These are phyloP conservation scores for Handroanthus guayacan DNA, from an alignment of 257 asterid species.

Conservation along the genomic window DNA sequence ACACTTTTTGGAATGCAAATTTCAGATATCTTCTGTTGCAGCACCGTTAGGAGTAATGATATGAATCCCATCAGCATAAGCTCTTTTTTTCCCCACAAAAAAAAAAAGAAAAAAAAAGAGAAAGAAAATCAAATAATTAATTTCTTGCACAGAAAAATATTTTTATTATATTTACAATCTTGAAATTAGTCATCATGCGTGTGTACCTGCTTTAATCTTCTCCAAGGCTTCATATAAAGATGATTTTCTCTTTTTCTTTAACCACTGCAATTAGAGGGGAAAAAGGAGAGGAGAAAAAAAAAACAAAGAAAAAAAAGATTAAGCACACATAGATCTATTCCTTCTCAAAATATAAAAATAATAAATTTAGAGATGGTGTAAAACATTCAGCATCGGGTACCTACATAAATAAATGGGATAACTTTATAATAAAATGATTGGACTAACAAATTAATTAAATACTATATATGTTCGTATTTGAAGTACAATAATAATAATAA, in stretches of 20 bases:
- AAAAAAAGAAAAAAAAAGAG: constrained; percentile 9
- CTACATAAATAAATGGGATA: too few species aligned
- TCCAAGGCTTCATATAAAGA: constrained; percentile 69
- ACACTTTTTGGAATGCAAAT: constrained; percentile 63
- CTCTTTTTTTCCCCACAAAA: constrained; percentile 45
- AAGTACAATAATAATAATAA: too few species aligned
- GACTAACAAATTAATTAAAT: background rate
- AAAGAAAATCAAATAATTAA: background rate
- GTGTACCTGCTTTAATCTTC: constrained; percentile 73
- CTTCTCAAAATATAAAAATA: too few species aligned
- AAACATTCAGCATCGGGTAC: too few species aligned
- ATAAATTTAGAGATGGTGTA: too few species aligned
- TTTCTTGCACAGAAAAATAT: background rate
- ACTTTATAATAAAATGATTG: too few species aligned
- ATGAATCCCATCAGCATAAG: constrained; percentile 86
- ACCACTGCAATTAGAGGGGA: constrained; percentile 53
- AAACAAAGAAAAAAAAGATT: background rate
- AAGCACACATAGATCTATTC: background rate
- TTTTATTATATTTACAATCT: background rate
- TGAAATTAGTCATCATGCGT: background rate
- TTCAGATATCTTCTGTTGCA: constrained; percentile 49
- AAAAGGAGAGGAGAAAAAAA: background rate
- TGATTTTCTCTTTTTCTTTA: constrained; percentile 51
- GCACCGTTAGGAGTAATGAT: constrained; percentile 64
- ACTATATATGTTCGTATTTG: background rate